phyloP scores from a whole-genome alignment of 176 grass and related monocot species.

The Zoysia pacifica region DNA sequence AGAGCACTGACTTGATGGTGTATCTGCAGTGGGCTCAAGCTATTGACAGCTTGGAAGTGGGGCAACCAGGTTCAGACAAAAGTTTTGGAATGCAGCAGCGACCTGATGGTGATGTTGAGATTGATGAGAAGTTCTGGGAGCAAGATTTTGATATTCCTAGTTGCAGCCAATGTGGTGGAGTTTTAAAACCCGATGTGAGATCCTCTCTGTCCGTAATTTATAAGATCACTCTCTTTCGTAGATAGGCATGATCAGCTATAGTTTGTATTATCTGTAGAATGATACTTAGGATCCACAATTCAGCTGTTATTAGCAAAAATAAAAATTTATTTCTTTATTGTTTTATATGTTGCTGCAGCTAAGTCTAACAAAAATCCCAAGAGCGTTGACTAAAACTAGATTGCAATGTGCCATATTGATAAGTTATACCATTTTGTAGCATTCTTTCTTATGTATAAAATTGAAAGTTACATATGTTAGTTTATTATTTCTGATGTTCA shows the following conservation, averaged over 20 bases:
- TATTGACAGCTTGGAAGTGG: slow-evolving; percentile 72
- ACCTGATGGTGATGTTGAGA: slow-evolving; percentile 97
- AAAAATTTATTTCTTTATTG: slow-evolving; percentile 10
- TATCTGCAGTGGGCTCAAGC: slow-evolving; percentile 80
- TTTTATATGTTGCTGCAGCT: background rate
- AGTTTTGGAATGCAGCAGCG: slow-evolving; percentile 90
- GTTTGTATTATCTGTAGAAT: background rate
- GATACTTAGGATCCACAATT: background rate
- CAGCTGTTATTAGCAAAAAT: background rate
- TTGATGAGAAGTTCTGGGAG: slow-evolving; percentile 96
- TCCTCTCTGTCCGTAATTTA: background rate
- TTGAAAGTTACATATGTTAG: background rate
- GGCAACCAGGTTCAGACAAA: slow-evolving; percentile 63
- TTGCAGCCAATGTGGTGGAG: slow-evolving; percentile 78
- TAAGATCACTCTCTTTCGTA: background rate
- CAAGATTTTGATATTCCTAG: slow-evolving; percentile 89
- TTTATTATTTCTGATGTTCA: slow-evolving; percentile 41
- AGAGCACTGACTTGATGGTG: slow-evolving; percentile 13
- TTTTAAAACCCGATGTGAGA: slow-evolving; percentile 90
- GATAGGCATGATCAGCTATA: background rate
- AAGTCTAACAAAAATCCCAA: background rate
- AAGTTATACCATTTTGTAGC: background rate
- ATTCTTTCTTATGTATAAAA: slow-evolving; percentile 12
- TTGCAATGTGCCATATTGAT: background rate
- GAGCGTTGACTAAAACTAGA: slow-evolving; percentile 2